A percentile compares a stretch with the other conserved stretches of the same genome.
phyloP scores from a whole-genome alignment of 352 stramenopile genomes.

The Globisporangium yorkense region DNA sequence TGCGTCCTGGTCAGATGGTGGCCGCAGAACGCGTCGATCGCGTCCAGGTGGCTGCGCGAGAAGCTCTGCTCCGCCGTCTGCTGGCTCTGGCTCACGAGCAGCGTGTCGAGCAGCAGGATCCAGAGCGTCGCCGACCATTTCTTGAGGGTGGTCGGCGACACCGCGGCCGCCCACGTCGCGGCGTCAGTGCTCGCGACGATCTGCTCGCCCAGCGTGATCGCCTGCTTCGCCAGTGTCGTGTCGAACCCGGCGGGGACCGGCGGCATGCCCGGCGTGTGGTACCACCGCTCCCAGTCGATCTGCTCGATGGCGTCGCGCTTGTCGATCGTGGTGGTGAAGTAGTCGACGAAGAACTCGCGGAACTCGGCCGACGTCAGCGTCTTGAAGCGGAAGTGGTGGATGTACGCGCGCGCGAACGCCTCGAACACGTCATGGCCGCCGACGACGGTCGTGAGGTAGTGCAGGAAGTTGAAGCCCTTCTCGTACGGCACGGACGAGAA shows the following conservation, averaged over 20 bases:
- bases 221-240: slow-evolving; percentile 59
- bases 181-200: slow-evolving; percentile 23
- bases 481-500: slow-evolving; percentile 96
- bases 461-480: slow-evolving; percentile 86
- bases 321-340: slow-evolving; percentile 54
- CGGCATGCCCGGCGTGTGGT: slow-evolving; percentile 86
- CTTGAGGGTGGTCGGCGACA: slow-evolving; percentile 2
- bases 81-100: slow-evolving; percentile 19
- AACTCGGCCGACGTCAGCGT: slow-evolving; percentile 85
- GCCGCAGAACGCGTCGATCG: slow-evolving; percentile 50
- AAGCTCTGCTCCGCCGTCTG: slow-evolving; percentile 3
- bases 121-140: slow-evolving; percentile 45
- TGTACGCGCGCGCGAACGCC: slow-evolving; percentile 90
- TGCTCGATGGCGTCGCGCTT: slow-evolving; percentile 29
- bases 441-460: slow-evolving; percentile 68
- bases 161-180: slow-evolving; percentile 18
- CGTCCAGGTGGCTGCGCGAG: slow-evolving; percentile 33
- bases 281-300: slow-evolving; percentile 94
- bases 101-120: slow-evolving; percentile 55
- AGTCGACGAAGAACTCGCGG: slow-evolving; percentile 54
- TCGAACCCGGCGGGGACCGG: slow-evolving; percentile 84
- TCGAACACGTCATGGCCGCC: slow-evolving; percentile 47
- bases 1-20: slow-evolving; percentile 39
- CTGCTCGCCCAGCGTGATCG: slow-evolving; percentile 33
- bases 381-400: slow-evolving; percentile 85